Percentiles rank a stretch among this genome's conserved stretches.
Evolutionary conservation across 495 filamentous ascomycete species (phyloP).

Genomic region (Penicillium dipodomyicola): DNA sequence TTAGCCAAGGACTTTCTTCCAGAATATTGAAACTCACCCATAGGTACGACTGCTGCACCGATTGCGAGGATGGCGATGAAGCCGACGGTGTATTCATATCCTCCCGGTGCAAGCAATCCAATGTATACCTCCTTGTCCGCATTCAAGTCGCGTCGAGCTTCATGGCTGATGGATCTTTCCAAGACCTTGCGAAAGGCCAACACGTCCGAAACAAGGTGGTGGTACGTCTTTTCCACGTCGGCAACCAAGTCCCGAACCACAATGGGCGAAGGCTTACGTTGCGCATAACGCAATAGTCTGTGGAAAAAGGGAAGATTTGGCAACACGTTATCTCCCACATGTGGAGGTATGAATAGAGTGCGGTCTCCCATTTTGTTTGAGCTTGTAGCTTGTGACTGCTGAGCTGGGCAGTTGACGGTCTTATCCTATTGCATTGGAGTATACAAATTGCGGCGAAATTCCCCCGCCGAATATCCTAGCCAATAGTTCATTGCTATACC

Average conservation of each 20-base stretch:
- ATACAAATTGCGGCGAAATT: background rate
- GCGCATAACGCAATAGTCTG: constrained; percentile 29
- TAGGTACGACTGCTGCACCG: constrained; percentile 41
- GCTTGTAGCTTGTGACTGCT: background rate
- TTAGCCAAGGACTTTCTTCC: background rate
- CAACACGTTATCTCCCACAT: constrained; percentile 24
- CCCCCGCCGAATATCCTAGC: constrained; percentile 5
- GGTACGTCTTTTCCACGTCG: constrained; percentile 30
- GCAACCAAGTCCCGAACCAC: constrained; percentile 31
- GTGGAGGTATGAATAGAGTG: constrained; percentile 27
- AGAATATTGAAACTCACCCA: constrained; percentile 19
- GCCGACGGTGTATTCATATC: constrained; percentile 49
- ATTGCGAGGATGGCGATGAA: constrained; percentile 44
- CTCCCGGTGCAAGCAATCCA: constrained; percentile 44
- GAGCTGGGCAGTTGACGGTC: background rate
- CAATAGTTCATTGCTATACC: constrained; percentile 11
- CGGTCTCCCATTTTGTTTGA: constrained; percentile 22
- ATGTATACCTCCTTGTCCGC: constrained; percentile 45
- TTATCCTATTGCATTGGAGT: background rate
- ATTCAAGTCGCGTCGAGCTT: constrained; percentile 24
- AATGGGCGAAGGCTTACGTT: constrained; percentile 19
- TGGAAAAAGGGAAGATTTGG: constrained; percentile 32
- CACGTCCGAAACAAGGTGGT: constrained; percentile 24
- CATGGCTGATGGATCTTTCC: constrained; percentile 8
- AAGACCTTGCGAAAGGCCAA: constrained; percentile 22